Base-by-base conservation (phyloP, 108 stramenopile genomes). In the Cafeteria roenbergensis region DNA sequence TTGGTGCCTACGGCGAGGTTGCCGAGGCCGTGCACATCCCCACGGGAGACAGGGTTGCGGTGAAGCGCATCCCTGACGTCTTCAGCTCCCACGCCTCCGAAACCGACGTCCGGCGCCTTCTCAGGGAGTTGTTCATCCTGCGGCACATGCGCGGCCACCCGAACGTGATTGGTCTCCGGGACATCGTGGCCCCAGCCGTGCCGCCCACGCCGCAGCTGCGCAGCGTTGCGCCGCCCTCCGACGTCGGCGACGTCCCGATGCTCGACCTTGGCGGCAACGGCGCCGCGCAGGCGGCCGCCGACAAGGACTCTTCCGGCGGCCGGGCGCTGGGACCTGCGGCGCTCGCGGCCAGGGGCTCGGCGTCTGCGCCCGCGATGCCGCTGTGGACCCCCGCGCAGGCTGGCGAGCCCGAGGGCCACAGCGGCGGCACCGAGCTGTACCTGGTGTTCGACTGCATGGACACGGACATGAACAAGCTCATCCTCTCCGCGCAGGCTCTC, bases 371-470 rank as follows among this genome's bases (percentile, higher is more conserved):
- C n/a, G n/a, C n/a, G n/a, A n/a, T n/a, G n/a, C n/a, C n/a, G n/a
- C n/a, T n/a, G n/a, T n/a, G n/a, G n/a, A n/a, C n/a, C n/a, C n/a
- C n/a, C n/a, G n/a, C n/a, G n/a, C n/a, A n/a, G n/a, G n/a, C n/a
- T n/a, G n/a, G n/a, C n/a, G n/a, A n/a, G n/a, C n/a, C n/a, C n/a
- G n/a, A n/a, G n/a, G n/a, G n/a, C n/a, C n/a, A n/a, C n/a, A n/a
- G n/a, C n/a, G n/a, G n/a, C n/a, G n/a, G n/a, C 72, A 71, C 64
- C 71, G 95, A 99, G 78, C 88, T 99, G 14, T 99, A 99, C 81
- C 94, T 96, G 64, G 89, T 95, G 36, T 77, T 84, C 25, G 97
- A 99, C 63, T 78, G 95, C 62, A 96, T 96, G 95, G 97, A 96
- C 67, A 96, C 95, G 6, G 95, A 96, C 72, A 75, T 99, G 57